A percentile compares a stretch with the other conserved stretches of the same genome.
Conservation (phyloP, 176 grass and related monocot genomes). For the Tillandsia leiboldiana region DNA sequence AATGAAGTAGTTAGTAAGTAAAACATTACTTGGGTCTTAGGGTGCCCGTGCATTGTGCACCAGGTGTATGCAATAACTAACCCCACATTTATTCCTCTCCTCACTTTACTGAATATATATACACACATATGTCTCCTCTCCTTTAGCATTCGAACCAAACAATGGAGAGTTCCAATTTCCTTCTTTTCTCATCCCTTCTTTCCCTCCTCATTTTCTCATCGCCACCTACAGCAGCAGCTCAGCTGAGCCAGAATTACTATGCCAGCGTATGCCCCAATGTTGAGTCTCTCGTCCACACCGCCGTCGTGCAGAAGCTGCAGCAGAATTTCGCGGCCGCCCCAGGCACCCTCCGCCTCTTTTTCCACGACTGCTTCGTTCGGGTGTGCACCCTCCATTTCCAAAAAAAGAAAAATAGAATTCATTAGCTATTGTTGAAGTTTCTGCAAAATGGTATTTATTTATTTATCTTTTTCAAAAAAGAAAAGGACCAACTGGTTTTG, state of each 20-base stretch:
- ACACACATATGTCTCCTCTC: too few species aligned
- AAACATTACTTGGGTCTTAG: too few species aligned
- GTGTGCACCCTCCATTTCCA: conserved; percentile 14
- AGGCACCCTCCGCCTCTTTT: conserved; percentile 78
- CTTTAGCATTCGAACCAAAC: background rate
- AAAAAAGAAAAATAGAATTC: background rate
- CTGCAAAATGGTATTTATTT: too few species aligned
- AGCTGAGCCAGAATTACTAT: conserved; percentile 73
- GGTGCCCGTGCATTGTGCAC: too few species aligned
- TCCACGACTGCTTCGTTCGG: conserved; percentile 84
- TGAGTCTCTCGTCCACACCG: conserved; percentile 49
- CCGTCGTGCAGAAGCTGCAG: conserved; percentile 53
- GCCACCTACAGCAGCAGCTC: conserved; percentile 8
- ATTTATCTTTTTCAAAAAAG: too few species aligned
- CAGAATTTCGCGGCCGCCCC: conserved; percentile 75
- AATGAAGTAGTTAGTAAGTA: too few species aligned
- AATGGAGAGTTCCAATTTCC: background rate
- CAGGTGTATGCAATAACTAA: too few species aligned
- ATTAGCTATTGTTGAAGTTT: too few species aligned
- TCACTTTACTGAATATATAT: too few species aligned
- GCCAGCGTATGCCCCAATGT: conserved; percentile 49
- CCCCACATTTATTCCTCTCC: too few species aligned
- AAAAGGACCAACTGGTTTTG: too few species aligned
- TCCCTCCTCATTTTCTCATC: conserved; percentile 1
- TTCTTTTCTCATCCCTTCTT: conserved; percentile 7